Evolutionary conservation across 192 early-diverging fungal species (phyloP), one percentile per base, ranked within the genome.

Genomic region (Hyaloraphidium curvatum): DNA sequence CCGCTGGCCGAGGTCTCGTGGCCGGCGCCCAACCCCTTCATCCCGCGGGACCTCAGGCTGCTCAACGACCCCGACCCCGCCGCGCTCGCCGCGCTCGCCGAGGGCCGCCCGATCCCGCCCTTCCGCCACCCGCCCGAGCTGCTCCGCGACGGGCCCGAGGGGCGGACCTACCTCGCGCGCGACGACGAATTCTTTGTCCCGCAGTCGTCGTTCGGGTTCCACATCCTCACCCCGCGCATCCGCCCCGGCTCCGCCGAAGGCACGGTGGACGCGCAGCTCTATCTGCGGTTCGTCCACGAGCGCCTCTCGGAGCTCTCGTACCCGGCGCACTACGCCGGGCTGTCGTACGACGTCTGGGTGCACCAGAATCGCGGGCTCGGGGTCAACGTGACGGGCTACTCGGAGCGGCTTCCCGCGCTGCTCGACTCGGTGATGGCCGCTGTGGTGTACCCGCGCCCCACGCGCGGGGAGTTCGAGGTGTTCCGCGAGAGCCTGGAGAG

Each of bases 211-310:
- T 60, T 52, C 39, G 40, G 52, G 13, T 69, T 66, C 55, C 51
- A 28, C 3, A 50, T 69, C 23, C 56, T 56, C 17, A 63, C 67
- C 0, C 63, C 67, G 7, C n/a, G 11, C 28, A 65, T 69, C 43
- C 54, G 62, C 1, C 62, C 67, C 9, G 53, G 50, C 51, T 48
- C 60, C 51, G 29, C 64, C 2, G 40, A 50, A 0, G 54, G 55
- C 1, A 14, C 56, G n/a, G 55, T 56, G 1, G 30, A 63, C 1
- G 53, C 62, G n/a, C 21, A 39, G 2, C 55, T 69, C 7, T 68
- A 68, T 50, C 14, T 50, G 30, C 50, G 40, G 55, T 69, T 69
- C 37, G 64, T 69, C 4, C 7, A 54, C 25, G 67, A 69, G 29
- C 16, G 51, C 1, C 51, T 69, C 40, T 59, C 31, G 19, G 63